Evolutionary conservation across 306 rosid species (phyloP), one percentile per base, ranked within the genome.

Genomic region (Macrotyloma uniflorum): DNA sequence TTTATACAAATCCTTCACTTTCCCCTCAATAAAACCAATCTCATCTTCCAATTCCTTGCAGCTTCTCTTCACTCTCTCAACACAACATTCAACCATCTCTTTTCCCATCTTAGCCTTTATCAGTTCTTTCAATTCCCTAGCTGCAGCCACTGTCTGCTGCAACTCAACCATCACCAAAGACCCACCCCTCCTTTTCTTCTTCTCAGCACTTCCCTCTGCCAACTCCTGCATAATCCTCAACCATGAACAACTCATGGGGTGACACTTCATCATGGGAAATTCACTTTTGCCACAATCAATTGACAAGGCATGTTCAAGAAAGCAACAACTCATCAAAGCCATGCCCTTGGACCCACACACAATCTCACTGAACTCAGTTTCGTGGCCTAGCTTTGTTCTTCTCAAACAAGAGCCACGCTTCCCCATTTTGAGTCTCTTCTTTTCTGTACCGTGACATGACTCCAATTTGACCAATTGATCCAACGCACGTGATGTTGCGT

Each of bases 1-100:
- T 70, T 64, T 85, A 64, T 79, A 82, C 84, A 85, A 8, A 64
- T 74, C 74, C n/a, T 71, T 79, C 0, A 85, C 86, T 85, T 70
- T 82, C 33, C 74, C 84, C 49, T 79, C 86, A 43, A 85, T 14
- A 55, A n/a, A 24, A 59, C 30, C 86, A 82, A 82, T 50, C 53
- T 32, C 57, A 23, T 45, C 76, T 64, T 79, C 88, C 76, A 85
- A 36, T 70, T 63, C 77, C 65, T n/a, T 72, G 35, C 50, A 63
- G 6, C 71, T 54, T 70, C 64, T 79, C 70, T 49, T 64, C 38
- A 85, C 2, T 55, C 79, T 57, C 58, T 82, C 86, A 47, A 55
- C 79, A 45, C 33, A 28, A 74, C 32, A 55, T 45, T 13, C 40
- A 19, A 78, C 20, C 10, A 46, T 2, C 24, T 82, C 77, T 6